phyloP scores from a whole-genome alignment of 495 filamentous ascomycete species.

The Neohortaea acidophila region DNA sequence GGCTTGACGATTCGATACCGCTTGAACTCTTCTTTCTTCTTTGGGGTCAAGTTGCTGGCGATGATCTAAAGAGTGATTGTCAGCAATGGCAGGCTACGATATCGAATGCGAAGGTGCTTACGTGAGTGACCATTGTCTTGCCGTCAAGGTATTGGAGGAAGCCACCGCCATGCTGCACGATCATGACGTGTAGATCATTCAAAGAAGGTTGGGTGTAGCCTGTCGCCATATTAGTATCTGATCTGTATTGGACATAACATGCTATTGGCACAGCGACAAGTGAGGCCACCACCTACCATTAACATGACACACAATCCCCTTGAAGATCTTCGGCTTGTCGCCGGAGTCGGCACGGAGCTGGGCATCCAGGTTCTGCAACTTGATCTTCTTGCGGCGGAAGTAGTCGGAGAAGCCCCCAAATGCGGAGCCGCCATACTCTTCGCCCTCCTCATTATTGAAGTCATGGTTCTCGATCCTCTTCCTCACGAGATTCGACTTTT shows the following conservation, averaged over 20 bases:
- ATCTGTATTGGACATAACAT: no score
- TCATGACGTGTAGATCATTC: conserved; percentile 68
- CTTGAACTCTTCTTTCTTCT: conserved; percentile 74
- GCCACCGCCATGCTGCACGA: conserved; percentile 79
- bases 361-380: conserved; percentile 82
- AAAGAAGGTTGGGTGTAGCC: conserved; percentile 85
- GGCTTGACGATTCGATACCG: conserved; percentile 87
- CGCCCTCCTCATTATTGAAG: conserved; percentile 59
- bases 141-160: conserved; percentile 91
- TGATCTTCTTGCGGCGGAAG: conserved; percentile 85
- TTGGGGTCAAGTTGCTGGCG: conserved; percentile 73
- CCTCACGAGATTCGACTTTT: conserved; percentile 58
- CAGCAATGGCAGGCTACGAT: background rate
- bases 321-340: conserved; percentile 72
- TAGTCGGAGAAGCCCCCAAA: conserved; percentile 87
- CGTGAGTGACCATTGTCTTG: conserved; percentile 85
- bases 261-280: no score
- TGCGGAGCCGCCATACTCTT: conserved; percentile 74
- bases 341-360: conserved; percentile 51
- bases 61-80: no score
- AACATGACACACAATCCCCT: conserved; percentile 73
- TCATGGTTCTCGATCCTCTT: conserved; percentile 68
- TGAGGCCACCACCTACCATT: no score
- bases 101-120: background rate
- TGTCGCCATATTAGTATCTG: no score